Conservation (phyloP, 495 filamentous ascomycete species). For the Hyaloscypha hepaticicola region DNA sequence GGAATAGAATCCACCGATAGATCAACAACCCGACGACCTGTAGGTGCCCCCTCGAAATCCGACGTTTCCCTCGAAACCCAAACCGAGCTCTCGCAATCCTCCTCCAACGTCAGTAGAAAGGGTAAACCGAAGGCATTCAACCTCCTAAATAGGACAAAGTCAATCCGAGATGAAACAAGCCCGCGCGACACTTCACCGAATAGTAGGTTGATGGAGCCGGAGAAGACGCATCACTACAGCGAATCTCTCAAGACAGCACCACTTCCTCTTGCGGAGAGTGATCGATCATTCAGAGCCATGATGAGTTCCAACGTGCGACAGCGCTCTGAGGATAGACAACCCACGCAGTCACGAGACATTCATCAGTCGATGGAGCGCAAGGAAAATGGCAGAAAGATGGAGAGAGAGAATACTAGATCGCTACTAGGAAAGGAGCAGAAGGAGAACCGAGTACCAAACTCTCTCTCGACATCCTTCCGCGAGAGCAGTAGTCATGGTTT, state of each 20-base stretch:
- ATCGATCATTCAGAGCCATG: slow-evolving; percentile 62
- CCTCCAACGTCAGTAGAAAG: slow-evolving; percentile 35
- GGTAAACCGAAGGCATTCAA: slow-evolving; percentile 56
- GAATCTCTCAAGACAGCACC: slow-evolving; percentile 56
- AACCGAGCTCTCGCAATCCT: slow-evolving; percentile 10
- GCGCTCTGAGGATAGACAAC: slow-evolving; percentile 62
- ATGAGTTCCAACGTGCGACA: slow-evolving; percentile 61
- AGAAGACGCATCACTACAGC: slow-evolving; percentile 36
- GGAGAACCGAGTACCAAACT: slow-evolving; percentile 24
- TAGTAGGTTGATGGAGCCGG: slow-evolving; percentile 40
- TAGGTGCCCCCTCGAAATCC: slow-evolving; percentile 25
- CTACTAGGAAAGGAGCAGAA: slow-evolving; percentile 24
- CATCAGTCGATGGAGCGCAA: slow-evolving; percentile 30
- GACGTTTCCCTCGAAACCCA: slow-evolving; percentile 24
- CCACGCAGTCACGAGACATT: slow-evolving; percentile 34
- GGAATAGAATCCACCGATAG: slow-evolving; percentile 20
- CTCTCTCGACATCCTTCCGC: slow-evolving; percentile 55
- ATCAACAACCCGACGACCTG: slow-evolving; percentile 25
- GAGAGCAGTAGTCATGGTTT: slow-evolving; percentile 59
- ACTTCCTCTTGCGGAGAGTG: slow-evolving; percentile 51
- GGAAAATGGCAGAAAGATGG: slow-evolving; percentile 49
- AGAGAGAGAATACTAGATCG: slow-evolving; percentile 32
- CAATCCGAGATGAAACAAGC: slow-evolving; percentile 58
- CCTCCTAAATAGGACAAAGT: slow-evolving; percentile 66
- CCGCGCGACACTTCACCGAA: slow-evolving; percentile 37